Evolutionary conservation across 345 rosid species (phyloP).

Genomic region (Lepidium sativum): DNA sequence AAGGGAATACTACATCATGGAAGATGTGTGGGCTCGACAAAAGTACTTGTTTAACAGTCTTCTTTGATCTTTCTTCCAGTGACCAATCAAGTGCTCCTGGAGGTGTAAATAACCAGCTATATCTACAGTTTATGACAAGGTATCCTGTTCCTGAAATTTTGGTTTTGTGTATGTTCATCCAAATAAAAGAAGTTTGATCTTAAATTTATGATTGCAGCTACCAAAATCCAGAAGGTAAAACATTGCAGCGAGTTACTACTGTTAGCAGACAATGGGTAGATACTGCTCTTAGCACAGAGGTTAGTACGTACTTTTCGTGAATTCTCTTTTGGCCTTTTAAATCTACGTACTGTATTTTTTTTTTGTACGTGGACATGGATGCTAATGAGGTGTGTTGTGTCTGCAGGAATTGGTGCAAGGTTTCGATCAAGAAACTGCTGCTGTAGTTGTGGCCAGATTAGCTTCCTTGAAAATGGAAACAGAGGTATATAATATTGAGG

Average conservation of each 20-base stretch:
- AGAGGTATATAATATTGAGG: constrained; percentile 45
- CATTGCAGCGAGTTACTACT: constrained; percentile 79
- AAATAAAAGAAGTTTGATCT: constrained; percentile 15
- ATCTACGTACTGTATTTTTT: not conserved
- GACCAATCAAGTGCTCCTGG: constrained; percentile 61
- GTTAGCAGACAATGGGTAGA: constrained; percentile 84
- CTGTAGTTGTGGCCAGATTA: constrained; percentile 93
- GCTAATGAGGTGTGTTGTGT: constrained; percentile 9
- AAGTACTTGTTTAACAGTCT: constrained; percentile 88
- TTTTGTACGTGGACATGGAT: not conserved
- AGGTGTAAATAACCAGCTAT: constrained; percentile 63
- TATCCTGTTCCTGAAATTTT: constrained; percentile 16
- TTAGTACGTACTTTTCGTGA: constrained; percentile 21
- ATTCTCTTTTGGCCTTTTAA: not conserved
- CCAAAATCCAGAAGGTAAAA: constrained; percentile 65
- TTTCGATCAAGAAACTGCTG: constrained; percentile 99
- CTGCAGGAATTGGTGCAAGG: constrained; percentile 85
- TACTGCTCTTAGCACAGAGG: constrained; percentile 85
- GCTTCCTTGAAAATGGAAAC: constrained; percentile 93
- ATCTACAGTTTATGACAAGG: constrained; percentile 91
- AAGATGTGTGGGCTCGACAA: constrained; percentile 97
- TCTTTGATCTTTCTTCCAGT: constrained; percentile 86
- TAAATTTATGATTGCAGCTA: constrained; percentile 48
- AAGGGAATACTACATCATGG: constrained; percentile 89
- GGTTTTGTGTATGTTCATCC: constrained; percentile 2